These are phyloP conservation scores for Rusavskia elegans DNA, from an alignment of 495 filamentous ascomycete species.

Conservation along the genomic window DNA sequence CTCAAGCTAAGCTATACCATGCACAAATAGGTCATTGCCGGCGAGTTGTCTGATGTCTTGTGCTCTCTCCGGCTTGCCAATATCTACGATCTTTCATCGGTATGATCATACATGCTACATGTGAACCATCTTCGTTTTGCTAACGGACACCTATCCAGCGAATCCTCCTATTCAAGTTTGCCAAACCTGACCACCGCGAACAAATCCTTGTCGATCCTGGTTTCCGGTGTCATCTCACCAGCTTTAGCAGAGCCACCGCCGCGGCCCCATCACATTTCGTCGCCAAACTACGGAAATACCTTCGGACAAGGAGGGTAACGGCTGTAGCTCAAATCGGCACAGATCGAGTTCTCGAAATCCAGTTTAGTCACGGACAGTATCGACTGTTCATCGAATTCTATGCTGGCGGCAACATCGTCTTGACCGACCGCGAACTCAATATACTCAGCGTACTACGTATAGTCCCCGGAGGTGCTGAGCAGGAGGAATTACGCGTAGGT, in stretches of 20 bases:
- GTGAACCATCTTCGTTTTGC: not conserved
- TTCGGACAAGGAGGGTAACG: constrained; percentile 76
- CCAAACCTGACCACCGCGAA: constrained; percentile 70
- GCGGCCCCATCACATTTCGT: constrained; percentile 74
- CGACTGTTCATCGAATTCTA: constrained; percentile 89
- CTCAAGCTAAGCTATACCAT: not conserved
- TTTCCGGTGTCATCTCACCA: constrained; percentile 88
- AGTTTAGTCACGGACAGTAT: constrained; percentile 83
- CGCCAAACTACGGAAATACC: constrained; percentile 62
- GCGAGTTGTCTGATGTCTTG: constrained; percentile 68
- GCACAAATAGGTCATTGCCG: constrained; percentile 60
- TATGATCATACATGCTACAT: constrained; percentile 18
- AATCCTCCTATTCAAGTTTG: constrained; percentile 85
- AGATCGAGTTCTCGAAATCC: constrained; percentile 81
- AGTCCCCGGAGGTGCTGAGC: constrained; percentile 57
- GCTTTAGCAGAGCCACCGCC: constrained; percentile 72
- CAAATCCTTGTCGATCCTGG: constrained; percentile 88
- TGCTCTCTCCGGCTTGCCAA: constrained; percentile 72
- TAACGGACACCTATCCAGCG: constrained; percentile 27
- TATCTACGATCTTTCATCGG: constrained; percentile 85
- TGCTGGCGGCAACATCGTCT: constrained; percentile 84
- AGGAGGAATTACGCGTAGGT: constrained; percentile 58
- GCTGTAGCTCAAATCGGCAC: constrained; percentile 73
- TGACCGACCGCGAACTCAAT: constrained; percentile 66
- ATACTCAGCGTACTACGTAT: constrained; percentile 68